phyloP scores from a whole-genome alignment of 1,139 yeast species.

The Barnettozyma hawaiiensis region DNA sequence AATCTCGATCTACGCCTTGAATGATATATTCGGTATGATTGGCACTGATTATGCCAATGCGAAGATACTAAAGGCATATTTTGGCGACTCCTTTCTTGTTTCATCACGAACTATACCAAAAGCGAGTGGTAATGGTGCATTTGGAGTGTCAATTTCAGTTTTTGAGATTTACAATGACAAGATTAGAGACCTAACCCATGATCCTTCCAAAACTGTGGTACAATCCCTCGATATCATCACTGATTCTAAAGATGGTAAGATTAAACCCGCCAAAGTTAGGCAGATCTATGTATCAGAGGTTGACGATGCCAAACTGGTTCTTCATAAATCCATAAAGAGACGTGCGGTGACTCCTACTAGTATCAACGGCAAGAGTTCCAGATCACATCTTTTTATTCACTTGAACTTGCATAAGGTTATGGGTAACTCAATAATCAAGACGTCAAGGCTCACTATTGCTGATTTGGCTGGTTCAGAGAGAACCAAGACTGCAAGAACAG shows the following conservation, averaged over 20 bases:
- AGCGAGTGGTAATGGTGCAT: constrained; percentile 15
- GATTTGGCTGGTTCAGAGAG: constrained; percentile 50
- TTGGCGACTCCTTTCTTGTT: constrained; percentile 28
- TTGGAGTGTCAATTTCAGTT: constrained; percentile 34
- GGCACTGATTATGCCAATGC: constrained; percentile 17
- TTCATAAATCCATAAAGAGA: constrained; percentile 25
- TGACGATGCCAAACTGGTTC: constrained; percentile 27
- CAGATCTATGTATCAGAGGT: constrained; percentile 28
- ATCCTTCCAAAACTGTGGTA: constrained; percentile 26
- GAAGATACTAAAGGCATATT: constrained; percentile 16
- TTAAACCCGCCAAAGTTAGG: constrained; percentile 33
- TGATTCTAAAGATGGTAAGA: constrained; percentile 33
- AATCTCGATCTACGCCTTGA: constrained; percentile 21
- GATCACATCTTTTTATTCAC: constrained; percentile 37
- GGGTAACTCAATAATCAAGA: constrained; percentile 17
- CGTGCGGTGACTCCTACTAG: constrained; percentile 24
- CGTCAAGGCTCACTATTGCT: constrained; percentile 37
- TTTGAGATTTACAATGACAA: constrained; percentile 39
- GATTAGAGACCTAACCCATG: constrained; percentile 36
- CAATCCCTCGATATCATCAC: constrained; percentile 32
- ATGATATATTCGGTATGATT: constrained; percentile 23
- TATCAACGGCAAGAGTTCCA: constrained; percentile 22
- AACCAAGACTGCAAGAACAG: constrained; percentile 38
- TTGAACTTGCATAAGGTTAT: constrained; percentile 28
- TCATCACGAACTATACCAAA: constrained; percentile 14